Evolutionary conservation across 1,284 basidiomycete genomes (phyloP), one percentile per base, ranked within the genome.

Genomic region (Puccinia novopanici): DNA sequence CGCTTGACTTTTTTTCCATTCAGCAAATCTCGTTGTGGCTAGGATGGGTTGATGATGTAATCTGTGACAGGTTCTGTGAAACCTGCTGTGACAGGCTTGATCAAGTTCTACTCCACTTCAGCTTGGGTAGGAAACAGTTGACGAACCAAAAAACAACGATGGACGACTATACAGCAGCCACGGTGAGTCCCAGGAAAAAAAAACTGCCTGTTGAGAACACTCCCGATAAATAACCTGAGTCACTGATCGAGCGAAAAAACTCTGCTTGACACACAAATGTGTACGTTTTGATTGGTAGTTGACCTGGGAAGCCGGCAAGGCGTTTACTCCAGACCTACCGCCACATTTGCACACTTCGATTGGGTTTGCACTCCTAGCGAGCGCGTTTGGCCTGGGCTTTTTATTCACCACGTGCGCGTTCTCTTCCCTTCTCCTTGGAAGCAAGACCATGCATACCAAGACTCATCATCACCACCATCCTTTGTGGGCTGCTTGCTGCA

Each of bases 301-400:
- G 45, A 34, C 52, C 15, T 71, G 68, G 68, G 24, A 71, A 52
- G 52, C 24, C 19, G 68, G 52, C 8, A 19, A 34, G 10, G 22
- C 67, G 0, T 78, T 78, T n/a, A 22, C 37, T 13, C 76, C 76
- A 17, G 65, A 57, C 57, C 54, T 78, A 10, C 67, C 76, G 22
- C 24, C 76, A 3, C 65, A 78, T 42, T 30, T 71, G 37, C 76
- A 78, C 30, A 78, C 52, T n/a, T 68, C 76, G 45, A 78, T 78
- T 6, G 76, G 76, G 19, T 78, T 78, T 30, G 65, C 50, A 22
- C 55, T 78, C 17, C 45, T 78, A 10, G 40, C 67, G 19, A 70
- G 50, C 24, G 76, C 76, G 5, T 78, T 78, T 22, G 76, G 65
- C 9, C 13, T 78, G 4, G 76, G 67, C 2, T 78, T 78, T 37